Conservation (phyloP, 1,139 yeast species). For the Wickerhamomyces sp. region DNA sequence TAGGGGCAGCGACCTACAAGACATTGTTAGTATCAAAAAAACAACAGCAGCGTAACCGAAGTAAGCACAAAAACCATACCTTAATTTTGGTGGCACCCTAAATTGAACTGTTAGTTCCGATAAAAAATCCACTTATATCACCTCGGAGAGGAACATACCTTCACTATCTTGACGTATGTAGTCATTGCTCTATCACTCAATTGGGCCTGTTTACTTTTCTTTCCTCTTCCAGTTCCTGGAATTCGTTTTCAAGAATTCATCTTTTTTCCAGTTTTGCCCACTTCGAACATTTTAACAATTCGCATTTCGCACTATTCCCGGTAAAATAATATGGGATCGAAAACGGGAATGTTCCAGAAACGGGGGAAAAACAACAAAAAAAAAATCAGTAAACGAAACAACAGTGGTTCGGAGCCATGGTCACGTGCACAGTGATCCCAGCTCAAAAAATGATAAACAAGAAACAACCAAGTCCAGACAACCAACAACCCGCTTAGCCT, state of each 20-base stretch:
- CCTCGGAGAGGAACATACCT: constrained; percentile 30
- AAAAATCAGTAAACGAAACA: too few species aligned
- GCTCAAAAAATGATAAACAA: background rate
- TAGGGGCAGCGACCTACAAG: constrained; percentile 87
- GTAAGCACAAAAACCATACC: constrained; percentile 12
- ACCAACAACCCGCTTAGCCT: too few species aligned
- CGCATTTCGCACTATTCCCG: too few species aligned
- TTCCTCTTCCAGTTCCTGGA: background rate
- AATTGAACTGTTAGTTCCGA: constrained; percentile 19
- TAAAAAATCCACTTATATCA: constrained; percentile 1
- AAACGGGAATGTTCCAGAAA: too few species aligned
- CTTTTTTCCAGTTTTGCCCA: too few species aligned
- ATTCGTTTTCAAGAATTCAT: background rate
- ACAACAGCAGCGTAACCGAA: background rate
- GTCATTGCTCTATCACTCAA: constrained; percentile 35
- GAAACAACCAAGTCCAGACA: background rate
- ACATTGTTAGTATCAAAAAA: constrained; percentile 3
- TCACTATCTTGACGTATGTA: constrained; percentile 52
- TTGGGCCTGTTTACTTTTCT: constrained; percentile 30
- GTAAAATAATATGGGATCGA: too few species aligned
- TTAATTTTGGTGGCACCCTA: constrained; percentile 60
- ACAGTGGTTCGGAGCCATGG: constrained; percentile 1
- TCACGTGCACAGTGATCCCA: background rate
- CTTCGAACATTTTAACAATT: too few species aligned
- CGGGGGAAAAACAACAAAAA: too few species aligned